phyloP scores from a whole-genome alignment of 768 basidiomycete genomes.

The Russula vinacea region DNA sequence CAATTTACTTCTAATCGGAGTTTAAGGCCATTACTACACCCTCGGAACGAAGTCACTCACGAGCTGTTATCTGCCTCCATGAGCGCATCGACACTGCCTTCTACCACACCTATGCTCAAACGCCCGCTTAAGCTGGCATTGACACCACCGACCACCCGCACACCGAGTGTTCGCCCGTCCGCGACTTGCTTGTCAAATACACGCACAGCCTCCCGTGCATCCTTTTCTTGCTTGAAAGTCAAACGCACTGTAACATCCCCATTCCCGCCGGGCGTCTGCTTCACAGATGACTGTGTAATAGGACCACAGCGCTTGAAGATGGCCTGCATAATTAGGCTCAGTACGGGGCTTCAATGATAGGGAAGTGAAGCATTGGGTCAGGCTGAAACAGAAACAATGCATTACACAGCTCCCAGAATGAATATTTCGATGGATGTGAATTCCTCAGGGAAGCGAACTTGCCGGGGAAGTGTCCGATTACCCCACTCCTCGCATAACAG shows the following conservation, averaged over 20 bases:
- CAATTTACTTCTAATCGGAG: conserved; percentile 24
- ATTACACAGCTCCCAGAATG: background rate
- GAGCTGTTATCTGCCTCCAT: conserved; percentile 25
- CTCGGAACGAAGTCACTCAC: conserved; percentile 16
- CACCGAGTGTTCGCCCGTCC: conserved; percentile 29
- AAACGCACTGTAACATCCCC: conserved; percentile 30
- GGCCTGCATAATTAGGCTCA: conserved; percentile 16
- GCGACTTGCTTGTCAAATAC: conserved; percentile 29
- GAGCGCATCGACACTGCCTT: conserved; percentile 29
- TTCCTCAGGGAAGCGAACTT: background rate
- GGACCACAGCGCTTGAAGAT: conserved; percentile 31
- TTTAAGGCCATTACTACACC: background rate
- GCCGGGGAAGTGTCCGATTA: background rate
- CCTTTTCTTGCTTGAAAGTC: conserved; percentile 30
- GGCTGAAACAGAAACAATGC: background rate
- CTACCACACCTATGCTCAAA: conserved; percentile 25
- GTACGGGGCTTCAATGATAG: background rate
- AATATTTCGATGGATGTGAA: background rate
- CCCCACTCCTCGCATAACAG: background rate
- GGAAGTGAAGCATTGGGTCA: background rate
- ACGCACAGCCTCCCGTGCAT: conserved; percentile 28
- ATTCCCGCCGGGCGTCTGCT: conserved; percentile 8
- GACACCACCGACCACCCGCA: conserved; percentile 29
- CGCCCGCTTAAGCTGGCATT: conserved; percentile 30
- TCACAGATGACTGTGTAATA: conserved; percentile 28